These are phyloP conservation scores for Paragyromitra xinjiangensis DNA, from an alignment of 495 filamentous ascomycete genomes.

Conservation along the genomic window DNA sequence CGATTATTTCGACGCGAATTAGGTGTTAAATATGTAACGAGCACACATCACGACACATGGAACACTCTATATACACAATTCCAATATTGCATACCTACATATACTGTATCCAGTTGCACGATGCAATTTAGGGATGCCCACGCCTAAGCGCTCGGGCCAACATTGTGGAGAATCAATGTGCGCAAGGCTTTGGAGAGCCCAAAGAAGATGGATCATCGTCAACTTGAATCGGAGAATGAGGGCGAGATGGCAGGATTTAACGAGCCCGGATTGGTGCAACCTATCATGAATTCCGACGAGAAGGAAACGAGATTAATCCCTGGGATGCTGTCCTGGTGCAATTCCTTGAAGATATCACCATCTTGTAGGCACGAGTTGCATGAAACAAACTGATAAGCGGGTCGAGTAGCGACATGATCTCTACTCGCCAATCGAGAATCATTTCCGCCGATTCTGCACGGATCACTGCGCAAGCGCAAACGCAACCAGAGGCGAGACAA, in stretches of 20 bases:
- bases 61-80: constrained; percentile 37
- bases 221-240: constrained; percentile 41
- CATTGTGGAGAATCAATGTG: constrained; percentile 40
- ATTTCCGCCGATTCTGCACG: constrained; percentile 51
- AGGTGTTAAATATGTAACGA: constrained; percentile 38
- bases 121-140: constrained; percentile 51
- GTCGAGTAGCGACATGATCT: constrained; percentile 49
- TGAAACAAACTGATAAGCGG: constrained; percentile 53
- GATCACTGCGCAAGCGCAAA: constrained; percentile 47
- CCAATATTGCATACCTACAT: constrained; percentile 35
- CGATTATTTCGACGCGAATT: constrained; percentile 46
- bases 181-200: constrained; percentile 34
- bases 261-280: constrained; percentile 38
- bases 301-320: constrained; percentile 49
- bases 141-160: constrained; percentile 48
- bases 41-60: constrained; percentile 45
- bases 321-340: constrained; percentile 27
- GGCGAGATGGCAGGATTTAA: constrained; percentile 38
- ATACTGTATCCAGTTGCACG: constrained; percentile 48
- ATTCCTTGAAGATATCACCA: constrained; percentile 35
- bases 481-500: constrained; percentile 45
- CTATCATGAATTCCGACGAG: constrained; percentile 42
- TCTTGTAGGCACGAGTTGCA: constrained; percentile 41
- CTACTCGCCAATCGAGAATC: constrained; percentile 51
- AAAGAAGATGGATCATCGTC: constrained; percentile 48